Percentiles rank a stretch among this genome's conserved stretches.
phyloP scores from a whole-genome alignment of 2,329 filamentous ascomycete species.

The Fusarium equiseti region DNA sequence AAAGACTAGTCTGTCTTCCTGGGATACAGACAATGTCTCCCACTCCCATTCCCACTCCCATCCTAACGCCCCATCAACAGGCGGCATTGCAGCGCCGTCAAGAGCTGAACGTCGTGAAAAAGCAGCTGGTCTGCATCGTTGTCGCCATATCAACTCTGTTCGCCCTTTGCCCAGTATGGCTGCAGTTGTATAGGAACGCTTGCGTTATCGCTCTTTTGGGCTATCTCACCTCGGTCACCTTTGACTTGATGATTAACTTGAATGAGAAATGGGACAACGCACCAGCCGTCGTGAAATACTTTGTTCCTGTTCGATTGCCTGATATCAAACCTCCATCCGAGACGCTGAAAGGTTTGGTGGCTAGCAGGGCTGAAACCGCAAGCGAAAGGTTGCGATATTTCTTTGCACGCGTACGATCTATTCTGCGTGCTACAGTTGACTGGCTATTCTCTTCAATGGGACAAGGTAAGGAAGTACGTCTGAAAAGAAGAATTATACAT shows the following conservation, averaged over 20 bases:
- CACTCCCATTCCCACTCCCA: neutral
- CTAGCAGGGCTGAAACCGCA: neutral
- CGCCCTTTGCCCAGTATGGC: conserved; percentile 19
- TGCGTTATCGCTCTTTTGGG: conserved; percentile 17
- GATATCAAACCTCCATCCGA: conserved; percentile 17
- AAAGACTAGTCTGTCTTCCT: neutral
- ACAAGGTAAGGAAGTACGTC: neutral
- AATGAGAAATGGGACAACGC: conserved; percentile 24
- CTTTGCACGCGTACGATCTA: neutral
- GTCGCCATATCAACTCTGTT: conserved; percentile 12
- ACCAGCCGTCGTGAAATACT: conserved; percentile 25
- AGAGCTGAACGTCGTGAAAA: conserved; percentile 18
- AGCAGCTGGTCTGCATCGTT: conserved; percentile 23
- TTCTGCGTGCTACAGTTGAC: neutral
- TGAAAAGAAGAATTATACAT: accelerated
- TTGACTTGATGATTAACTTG: conserved; percentile 17
- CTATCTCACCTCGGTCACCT: conserved; percentile 13
- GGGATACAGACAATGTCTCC: conserved; percentile 3
- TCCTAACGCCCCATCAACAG: neutral
- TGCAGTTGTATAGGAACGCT: conserved; percentile 27
- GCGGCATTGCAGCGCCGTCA: conserved; percentile 5
- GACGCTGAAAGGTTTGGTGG: neutral
- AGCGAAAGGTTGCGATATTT: neutral
- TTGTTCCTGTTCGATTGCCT: conserved; percentile 14
- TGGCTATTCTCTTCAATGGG: conserved; percentile 5